Conservation (phyloP, 495 filamentous ascomycete genomes). For the Tuber aestivum region DNA sequence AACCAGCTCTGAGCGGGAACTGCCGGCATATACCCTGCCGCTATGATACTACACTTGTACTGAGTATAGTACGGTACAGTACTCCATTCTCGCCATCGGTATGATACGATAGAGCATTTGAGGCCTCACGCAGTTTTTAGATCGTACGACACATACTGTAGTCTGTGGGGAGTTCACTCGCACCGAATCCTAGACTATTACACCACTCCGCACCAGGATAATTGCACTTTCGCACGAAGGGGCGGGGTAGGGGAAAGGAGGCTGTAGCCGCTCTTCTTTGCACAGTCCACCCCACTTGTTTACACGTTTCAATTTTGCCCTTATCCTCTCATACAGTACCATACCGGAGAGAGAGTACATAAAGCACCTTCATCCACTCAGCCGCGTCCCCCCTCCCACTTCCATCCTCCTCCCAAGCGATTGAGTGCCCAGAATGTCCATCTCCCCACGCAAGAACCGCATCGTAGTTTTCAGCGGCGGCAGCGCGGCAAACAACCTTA, state of each 20-base stretch:
- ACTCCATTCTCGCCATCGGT: no score
- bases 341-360: not conserved
- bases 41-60: no score
- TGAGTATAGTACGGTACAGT: no score
- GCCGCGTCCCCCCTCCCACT: not conserved
- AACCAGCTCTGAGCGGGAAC: no score
- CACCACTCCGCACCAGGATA: not conserved
- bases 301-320: not conserved
- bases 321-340: not conserved
- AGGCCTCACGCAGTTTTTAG: no score
- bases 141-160: no score
- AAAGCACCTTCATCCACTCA: not conserved
- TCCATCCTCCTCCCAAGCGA: not conserved
- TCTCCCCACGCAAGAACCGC: slow-evolving; percentile 45
- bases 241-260: not conserved
- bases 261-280: not conserved
- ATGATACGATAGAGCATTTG: no score
- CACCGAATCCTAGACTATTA: not conserved
- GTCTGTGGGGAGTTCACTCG: no score
- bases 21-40: no score
- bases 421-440: not conserved
- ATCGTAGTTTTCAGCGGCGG: slow-evolving; percentile 84
- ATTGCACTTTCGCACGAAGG: not conserved
- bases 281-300: not conserved
- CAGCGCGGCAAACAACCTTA: slow-evolving; percentile 86